Percentiles rank a stretch among this genome's conserved stretches.
Evolutionary conservation across 2,329 filamentous ascomycete genomes (phyloP).

Genomic region (Colletotrichum sp.): DNA sequence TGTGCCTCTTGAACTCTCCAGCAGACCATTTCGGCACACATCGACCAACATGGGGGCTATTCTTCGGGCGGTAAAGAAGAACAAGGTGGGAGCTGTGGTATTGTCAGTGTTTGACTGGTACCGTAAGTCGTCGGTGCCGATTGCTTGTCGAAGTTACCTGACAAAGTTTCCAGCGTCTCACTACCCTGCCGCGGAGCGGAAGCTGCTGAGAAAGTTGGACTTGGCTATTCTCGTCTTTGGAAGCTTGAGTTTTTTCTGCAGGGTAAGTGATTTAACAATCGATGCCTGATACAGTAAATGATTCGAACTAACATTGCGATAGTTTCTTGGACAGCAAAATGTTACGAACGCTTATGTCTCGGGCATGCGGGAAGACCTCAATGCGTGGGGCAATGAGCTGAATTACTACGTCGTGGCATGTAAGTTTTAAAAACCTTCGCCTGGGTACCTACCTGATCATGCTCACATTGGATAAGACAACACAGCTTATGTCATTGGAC

Average conservation of each 20-base stretch:
- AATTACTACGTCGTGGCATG: constrained; percentile 26
- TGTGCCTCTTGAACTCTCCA: background rate
- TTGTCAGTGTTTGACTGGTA: constrained; percentile 34
- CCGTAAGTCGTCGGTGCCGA: constrained; percentile 20
- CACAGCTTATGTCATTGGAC: constrained; percentile 27
- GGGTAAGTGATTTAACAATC: background rate
- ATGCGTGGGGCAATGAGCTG: constrained; percentile 28
- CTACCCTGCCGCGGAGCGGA: constrained; percentile 28
- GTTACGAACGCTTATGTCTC: constrained; percentile 29
- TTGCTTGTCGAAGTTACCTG: background rate
- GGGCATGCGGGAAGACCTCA: constrained; percentile 31
- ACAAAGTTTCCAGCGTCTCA: constrained; percentile 22
- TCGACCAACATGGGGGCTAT: constrained; percentile 7
- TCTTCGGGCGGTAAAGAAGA: constrained; percentile 21
- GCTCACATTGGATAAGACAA: constrained; percentile 25
- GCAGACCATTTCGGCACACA: no score
- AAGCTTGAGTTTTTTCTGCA: constrained; percentile 24
- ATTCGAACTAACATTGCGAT: background rate
- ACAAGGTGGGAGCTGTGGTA: constrained; percentile 27
- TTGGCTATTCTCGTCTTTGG: constrained; percentile 23
- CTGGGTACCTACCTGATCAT: fast-evolving
- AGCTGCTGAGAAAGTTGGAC: constrained; percentile 29
- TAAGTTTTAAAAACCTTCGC: background rate
- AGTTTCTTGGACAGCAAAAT: constrained; percentile 31
- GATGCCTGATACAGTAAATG: background rate